Base-by-base conservation (phyloP, 257 asterid genomes). In the Fraxinus excelsior region DNA sequence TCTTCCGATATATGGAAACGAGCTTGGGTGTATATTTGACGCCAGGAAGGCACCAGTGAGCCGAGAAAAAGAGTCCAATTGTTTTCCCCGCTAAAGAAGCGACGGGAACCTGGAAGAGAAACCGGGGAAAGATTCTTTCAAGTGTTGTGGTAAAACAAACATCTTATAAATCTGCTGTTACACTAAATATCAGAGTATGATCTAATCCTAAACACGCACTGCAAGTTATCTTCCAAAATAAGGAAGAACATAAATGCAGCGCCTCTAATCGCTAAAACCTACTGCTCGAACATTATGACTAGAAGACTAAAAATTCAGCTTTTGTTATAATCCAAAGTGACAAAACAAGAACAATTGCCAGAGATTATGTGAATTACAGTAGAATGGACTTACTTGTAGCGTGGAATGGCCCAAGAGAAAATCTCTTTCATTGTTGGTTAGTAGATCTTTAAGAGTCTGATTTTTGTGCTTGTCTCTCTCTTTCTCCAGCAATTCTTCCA, bases 21-120 rank as follows among this genome's bases (percentile, higher is more conserved):
- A 91, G 75, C 83, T 87, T 88, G 14, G 88, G 78, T 0, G 91
- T 87, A 58, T 89, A 91, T 79, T 87, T 84, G 35, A 42, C 71
- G 0, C 86, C 92, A 0, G 97, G 97, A 44, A 71, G 74, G 80
- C 95, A 90, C 97, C 93, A 88, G 23, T 84, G 73, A 0, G 95
- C 95, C 5, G 95, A 90, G 87, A 90, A 91, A 67, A 80, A 90
- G 38, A 91, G 92, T 5, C 95, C 97, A 29, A 88, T 74, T 0
- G 93, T 91, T 81, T 88, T 88, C 29, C 95, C 92, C 7, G 19
- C 53, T 13, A 91, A 82, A 60, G 92, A 83, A 38, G 80, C 6
- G 32, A 86, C 82, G 0, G 92, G 80, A 2, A 83, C 92, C 97
- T 91, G 82, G 38, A 69, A 68, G 46, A 67, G 73, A 69, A 18